Evolutionary conservation across 1,284 basidiomycete species (phyloP).

Genomic region (Blastosporella zonata): DNA sequence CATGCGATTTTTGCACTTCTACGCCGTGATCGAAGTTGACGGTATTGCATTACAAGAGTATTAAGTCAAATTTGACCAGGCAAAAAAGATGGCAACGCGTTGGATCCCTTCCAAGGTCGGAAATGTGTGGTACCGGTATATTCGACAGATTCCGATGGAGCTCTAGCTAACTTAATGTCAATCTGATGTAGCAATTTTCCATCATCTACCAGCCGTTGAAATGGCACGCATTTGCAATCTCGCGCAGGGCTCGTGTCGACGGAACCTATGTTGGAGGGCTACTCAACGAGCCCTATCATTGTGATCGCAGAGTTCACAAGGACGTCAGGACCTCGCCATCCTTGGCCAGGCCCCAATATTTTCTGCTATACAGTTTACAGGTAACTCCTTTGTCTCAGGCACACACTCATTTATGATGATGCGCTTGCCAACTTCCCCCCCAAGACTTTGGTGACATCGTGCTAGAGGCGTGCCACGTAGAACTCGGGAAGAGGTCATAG

Average conservation of each 20-base stretch:
- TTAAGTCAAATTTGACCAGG: neutral
- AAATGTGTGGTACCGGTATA: constrained; percentile 6
- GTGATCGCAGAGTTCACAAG: too few relatives aligned
- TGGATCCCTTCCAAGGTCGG: constrained; percentile 7
- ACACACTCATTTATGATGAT: neutral
- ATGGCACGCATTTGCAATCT: neutral
- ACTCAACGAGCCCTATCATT: neutral
- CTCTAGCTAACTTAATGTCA: neutral
- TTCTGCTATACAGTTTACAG: neutral
- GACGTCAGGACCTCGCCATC: neutral
- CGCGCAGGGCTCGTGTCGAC: neutral
- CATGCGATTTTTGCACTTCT: neutral
- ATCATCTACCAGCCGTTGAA: neutral
- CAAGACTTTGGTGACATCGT: constrained; percentile 1
- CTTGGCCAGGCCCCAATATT: neutral
- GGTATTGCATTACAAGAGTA: neutral
- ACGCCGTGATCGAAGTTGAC: neutral
- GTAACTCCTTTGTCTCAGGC: neutral
- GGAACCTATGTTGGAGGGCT: neutral
- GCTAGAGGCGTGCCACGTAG: neutral
- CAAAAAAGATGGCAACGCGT: neutral
- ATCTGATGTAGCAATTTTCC: neutral
- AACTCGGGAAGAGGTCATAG: neutral
- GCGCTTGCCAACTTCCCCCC: neutral
- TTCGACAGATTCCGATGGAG: neutral